Conservation (phyloP, 768 basidiomycete genomes). For the Boletus vinaceobasis region DNA sequence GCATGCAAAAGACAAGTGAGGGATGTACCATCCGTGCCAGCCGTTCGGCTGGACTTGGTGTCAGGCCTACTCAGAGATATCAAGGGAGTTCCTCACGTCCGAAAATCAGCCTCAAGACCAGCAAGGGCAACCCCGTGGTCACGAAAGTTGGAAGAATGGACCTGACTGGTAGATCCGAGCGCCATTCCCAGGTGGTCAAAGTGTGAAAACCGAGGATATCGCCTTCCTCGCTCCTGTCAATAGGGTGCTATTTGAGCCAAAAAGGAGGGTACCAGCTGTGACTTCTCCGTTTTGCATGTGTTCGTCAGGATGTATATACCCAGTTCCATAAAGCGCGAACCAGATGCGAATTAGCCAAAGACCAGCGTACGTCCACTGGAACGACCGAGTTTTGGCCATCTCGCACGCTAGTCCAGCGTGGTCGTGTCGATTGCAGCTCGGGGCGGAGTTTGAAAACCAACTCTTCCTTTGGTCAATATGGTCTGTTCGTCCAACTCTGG, state of each 20-base stretch:
- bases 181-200: conserved; percentile 39
- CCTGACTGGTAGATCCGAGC: conserved; percentile 31
- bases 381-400: conserved; percentile 13
- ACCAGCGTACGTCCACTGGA: conserved; percentile 18
- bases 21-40: conserved; percentile 3
- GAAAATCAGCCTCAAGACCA: conserved; percentile 12
- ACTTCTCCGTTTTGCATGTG: conserved; percentile 41
- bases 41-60: conserved; percentile 9
- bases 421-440: not conserved
- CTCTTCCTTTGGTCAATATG: conserved; percentile 21
- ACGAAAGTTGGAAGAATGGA: conserved; percentile 32
- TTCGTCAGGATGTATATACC: conserved; percentile 42
- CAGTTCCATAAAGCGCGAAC: conserved; percentile 34
- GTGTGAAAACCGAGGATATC: conserved; percentile 27
- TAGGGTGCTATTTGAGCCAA: not conserved
- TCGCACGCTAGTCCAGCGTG: not conserved
- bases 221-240: conserved; percentile 22
- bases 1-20: conserved; percentile 25
- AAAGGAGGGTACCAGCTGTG: conserved; percentile 30
- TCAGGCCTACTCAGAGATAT: conserved; percentile 3
- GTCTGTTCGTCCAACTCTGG: conserved; percentile 21
- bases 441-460: conserved; percentile 29
- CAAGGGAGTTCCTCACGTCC: conserved; percentile 20
- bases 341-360: conserved; percentile 29
- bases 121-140: conserved; percentile 35